phyloP scores from a whole-genome alignment of 148 eudicot genomes.

The Rhododendron simsii region DNA sequence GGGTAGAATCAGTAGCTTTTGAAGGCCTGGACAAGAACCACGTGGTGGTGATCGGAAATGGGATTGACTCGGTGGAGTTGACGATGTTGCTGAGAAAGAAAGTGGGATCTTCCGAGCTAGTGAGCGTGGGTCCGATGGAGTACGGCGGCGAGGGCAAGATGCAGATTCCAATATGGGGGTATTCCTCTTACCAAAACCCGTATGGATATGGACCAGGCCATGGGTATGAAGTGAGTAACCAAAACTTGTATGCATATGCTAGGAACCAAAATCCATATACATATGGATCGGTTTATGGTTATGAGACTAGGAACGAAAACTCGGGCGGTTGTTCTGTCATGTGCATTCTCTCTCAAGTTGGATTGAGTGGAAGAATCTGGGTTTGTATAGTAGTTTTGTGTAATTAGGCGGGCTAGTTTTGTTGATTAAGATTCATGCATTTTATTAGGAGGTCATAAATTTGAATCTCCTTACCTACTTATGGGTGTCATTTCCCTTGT shows the following conservation, averaged over 20 bases:
- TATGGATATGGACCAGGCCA: background rate
- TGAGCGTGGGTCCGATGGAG: constrained; percentile 1
- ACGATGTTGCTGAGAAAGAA: constrained; percentile 16
- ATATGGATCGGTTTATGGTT: background rate
- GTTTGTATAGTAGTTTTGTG: background rate
- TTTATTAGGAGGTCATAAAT: no score
- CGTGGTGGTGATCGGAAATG: background rate
- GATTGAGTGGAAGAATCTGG: background rate
- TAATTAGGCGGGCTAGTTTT: no score
- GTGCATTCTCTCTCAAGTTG: background rate
- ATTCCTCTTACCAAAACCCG: background rate
- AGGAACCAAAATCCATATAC: background rate
- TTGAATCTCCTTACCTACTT: no score
- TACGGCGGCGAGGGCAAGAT: background rate
- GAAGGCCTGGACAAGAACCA: constrained; percentile 1
- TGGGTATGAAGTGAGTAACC: background rate
- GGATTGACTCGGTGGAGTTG: background rate
- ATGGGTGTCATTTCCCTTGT: background rate
- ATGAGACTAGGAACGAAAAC: background rate
- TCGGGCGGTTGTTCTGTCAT: background rate
- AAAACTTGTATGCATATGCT: background rate
- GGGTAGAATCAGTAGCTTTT: constrained; percentile 21
- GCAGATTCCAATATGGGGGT: background rate
- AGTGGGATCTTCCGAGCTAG: constrained; percentile 7
- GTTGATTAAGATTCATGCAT: background rate